Percentiles rank a stretch among this genome's conserved stretches.
Evolutionary conservation across 441 rosid species (phyloP).

Genomic region (Gossypium davidsonii): DNA sequence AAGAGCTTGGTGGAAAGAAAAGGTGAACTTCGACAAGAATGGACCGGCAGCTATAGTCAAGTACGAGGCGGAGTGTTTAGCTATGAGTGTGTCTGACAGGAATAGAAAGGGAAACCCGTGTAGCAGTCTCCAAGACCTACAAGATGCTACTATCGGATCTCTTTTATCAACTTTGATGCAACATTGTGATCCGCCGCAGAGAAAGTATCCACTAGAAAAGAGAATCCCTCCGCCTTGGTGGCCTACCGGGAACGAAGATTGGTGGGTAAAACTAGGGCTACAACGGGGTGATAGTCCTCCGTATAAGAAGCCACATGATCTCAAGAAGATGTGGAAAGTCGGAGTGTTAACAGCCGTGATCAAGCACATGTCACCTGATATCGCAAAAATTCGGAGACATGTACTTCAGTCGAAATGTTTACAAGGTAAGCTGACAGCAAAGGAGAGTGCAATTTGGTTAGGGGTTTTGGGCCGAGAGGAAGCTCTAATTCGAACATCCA

Average conservation of each 20-base stretch:
- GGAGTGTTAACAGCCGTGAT: conserved; percentile 91
- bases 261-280: conserved; percentile 78
- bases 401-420: conserved; percentile 93
- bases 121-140: conserved; percentile 72
- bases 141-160: conserved; percentile 92
- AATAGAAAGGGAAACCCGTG: conserved; percentile 45
- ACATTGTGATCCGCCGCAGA: conserved; percentile 63
- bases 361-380: conserved; percentile 91
- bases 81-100: conserved; percentile 52
- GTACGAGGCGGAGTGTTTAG: conserved; percentile 74
- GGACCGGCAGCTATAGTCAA: conserved; percentile 94
- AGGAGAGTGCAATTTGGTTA: conserved; percentile 96
- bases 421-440: conserved; percentile 97
- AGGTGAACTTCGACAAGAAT: conserved; percentile 93
- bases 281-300: conserved; percentile 63
- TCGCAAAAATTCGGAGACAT: conserved; percentile 82
- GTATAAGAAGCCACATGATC: conserved; percentile 88
- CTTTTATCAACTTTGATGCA: conserved; percentile 87
- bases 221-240: conserved; percentile 94
- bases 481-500: conserved; percentile 53
- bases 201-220: conserved; percentile 90
- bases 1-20: conserved; percentile 99
- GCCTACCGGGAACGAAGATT: conserved; percentile 85
- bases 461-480: conserved; percentile 81
- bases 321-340: conserved; percentile 97